Evolutionary conservation across 345 rosid species (phyloP), one percentile per base, ranked within the genome.

Genomic region (Citropsis articulata): DNA sequence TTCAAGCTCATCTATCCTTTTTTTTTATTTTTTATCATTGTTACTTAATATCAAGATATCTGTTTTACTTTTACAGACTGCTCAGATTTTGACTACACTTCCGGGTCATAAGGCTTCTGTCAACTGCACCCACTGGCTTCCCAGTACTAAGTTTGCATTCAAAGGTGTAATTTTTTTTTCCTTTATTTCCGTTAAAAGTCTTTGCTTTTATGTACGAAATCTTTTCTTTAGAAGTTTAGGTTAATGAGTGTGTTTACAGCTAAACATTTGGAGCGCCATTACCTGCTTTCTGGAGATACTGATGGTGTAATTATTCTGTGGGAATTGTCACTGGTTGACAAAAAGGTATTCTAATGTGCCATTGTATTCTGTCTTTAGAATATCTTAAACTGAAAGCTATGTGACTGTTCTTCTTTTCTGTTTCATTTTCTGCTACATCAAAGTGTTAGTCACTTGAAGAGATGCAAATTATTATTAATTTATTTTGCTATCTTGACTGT

Each of bases 121-220:
- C 38, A 95, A 91, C 81, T 95, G 97, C 83, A 93, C 98, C 66
- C 91, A 90, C 67, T 95, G 99, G 97, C 89, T 95, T 68, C 98
- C 96, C 4, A 86, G 86, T 72, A 79, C 38, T 82, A 95, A 92
- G 70, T 95, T 91, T 83, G 89, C 96, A 30, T 93, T 87, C 78
- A 90, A 75, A 93, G 96, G 99, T 93, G 77, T 76, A 4, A 16
- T 48, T 45, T 60, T 66, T 40, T 60, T 66, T 33, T 70, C 22
- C 35, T 66, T 19, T 19, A 13, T 66, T 72, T 72, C 14, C 1
- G 16, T 27, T 62, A 19, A 61, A 73, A 24, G 7, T 68, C 6
- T 30, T 19, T n/a, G 28, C 59, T 72, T 72, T 6, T 35, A 45
- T 45, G 75, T 65, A 12, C 59, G 12, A 72, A 35, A 42, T 19